Base-by-base conservation (phyloP, 495 filamentous ascomycete genomes). In the Sabuloglossum arenarium region DNA sequence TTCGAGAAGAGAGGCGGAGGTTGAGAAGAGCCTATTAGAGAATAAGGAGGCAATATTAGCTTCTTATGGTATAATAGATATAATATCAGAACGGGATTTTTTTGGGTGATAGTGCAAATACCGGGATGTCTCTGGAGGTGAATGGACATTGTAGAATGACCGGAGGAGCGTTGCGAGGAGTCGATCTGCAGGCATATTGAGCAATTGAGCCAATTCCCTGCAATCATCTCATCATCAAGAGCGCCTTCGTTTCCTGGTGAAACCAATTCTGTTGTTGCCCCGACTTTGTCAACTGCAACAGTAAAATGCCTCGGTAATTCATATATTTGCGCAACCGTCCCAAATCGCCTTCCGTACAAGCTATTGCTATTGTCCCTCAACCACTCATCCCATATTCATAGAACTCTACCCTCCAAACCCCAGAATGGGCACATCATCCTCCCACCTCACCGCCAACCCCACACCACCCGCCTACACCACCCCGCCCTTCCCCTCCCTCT, bases 401-500 rank as follows among this genome's bases (percentile, higher is more conserved):
- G n/a, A n/a, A n/a, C n/a, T n/a, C n/a, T n/a, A n/a, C n/a, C n/a
- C n/a, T n/a, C n/a, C n/a, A n/a, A n/a, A n/a, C n/a, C n/a, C n/a
- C n/a, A n/a, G n/a, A n/a, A 43, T 43, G 39, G 39, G 39, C 39
- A n/a, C 23, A 23, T 0, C 43, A 65, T 63, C 59, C 58, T 56
- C 62, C 43, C 61, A 62, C 52, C 64, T 61, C 56, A 59, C 65
- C 53, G 60, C 60, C 62, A 71, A 79, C 60, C 68, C 70, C 24
- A 71, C 77, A 34, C 84, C 85, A 0, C 67, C 75, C 25, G 75
- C 77, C 62, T 93, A 95, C 67, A 66, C 68, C 51, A 78, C 77
- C 8, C 91, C 88, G 29, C 62, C 73, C 2, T 98, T 95, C 65
- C 91, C 91, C 5, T 90, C 87, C 29, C 82, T 98, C 55, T 89